Conservation (phyloP, 192 early-diverging fungal genomes). For the Entomortierella beljakovae region DNA sequence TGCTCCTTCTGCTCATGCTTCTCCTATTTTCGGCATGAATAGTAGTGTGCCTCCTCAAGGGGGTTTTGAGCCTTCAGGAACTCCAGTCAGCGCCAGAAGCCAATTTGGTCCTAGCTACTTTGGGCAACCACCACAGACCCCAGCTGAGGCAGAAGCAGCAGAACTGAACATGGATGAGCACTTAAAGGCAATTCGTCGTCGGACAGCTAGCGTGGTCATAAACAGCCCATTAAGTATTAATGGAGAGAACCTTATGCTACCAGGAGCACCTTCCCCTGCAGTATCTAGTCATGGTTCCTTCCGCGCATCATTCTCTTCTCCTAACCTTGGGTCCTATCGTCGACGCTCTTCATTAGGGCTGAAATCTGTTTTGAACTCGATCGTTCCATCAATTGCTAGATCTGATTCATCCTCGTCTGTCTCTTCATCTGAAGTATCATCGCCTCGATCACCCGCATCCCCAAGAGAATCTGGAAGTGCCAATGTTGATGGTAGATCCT, state of each 20-base stretch:
- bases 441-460: background rate
- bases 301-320: slow-evolving; percentile 37
- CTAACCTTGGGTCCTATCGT: slow-evolving; percentile 17
- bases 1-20: slow-evolving; percentile 3
- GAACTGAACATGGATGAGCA: slow-evolving; percentile 50
- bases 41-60: background rate
- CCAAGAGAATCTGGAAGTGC: background rate
- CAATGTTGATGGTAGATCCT: background rate
- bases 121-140: background rate
- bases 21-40: background rate
- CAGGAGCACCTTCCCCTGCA: background rate
- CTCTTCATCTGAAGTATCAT: background rate
- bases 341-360: slow-evolving; percentile 29
- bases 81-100: slow-evolving; percentile 5
- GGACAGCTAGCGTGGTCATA: slow-evolving; percentile 7
- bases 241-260: background rate
- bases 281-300: slow-evolving; percentile 2
- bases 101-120: slow-evolving; percentile 15
- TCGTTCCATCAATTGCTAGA: slow-evolving; percentile 1
- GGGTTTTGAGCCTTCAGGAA: background rate
- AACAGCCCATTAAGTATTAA: background rate
- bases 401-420: slow-evolving; percentile 9
- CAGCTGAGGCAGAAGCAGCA: slow-evolving; percentile 6
- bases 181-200: slow-evolving; percentile 31
- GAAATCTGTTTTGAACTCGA: slow-evolving; percentile 30